Percentiles rank a stretch among this genome's conserved stretches.
Evolutionary conservation across 2,329 filamentous ascomycete species (phyloP).

Genomic region (Berkeleyomyces rouxiae): DNA sequence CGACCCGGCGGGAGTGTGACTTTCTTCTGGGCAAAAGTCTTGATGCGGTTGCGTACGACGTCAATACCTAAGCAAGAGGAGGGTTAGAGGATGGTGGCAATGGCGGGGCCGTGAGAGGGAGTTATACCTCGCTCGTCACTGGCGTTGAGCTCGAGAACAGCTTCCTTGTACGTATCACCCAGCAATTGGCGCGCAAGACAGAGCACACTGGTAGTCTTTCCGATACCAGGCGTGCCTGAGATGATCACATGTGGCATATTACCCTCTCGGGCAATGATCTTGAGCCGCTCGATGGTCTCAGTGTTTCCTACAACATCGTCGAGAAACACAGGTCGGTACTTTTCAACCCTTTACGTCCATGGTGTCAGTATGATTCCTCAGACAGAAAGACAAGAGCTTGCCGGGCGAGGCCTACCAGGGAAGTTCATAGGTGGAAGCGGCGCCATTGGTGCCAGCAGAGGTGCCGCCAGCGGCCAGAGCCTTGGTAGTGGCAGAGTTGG

Average conservation of each 20-base stretch:
- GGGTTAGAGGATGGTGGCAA: conserved; percentile 23
- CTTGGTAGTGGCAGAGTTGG: conserved; percentile 41
- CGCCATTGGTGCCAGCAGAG: conserved; percentile 29
- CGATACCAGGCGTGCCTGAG: conserved; percentile 97
- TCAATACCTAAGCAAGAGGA: conserved; percentile 53
- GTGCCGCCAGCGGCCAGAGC: conserved; percentile 34
- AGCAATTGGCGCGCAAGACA: conserved; percentile 84
- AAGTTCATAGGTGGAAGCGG: conserved; percentile 49
- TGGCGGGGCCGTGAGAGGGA: background rate
- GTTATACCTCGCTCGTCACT: conserved; percentile 70
- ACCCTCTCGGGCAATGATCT: conserved; percentile 95
- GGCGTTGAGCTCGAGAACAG: conserved; percentile 88
- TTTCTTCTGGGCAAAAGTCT: conserved; percentile 97
- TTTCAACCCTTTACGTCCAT: conserved; percentile 62
- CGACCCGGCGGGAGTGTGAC: conserved; percentile 80
- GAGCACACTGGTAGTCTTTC: conserved; percentile 90
- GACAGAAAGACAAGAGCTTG: too few relatives aligned
- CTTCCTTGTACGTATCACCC: conserved; percentile 91
- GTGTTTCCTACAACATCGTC: conserved; percentile 97
- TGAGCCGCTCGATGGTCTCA: conserved; percentile 90
- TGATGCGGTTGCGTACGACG: conserved; percentile 92
- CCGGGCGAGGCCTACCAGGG: conserved; percentile 43
- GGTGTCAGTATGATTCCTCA: too few relatives aligned
- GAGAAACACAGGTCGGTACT: conserved; percentile 86
- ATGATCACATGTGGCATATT: conserved; percentile 99